Percentiles rank a stretch among this genome's conserved stretches.
Evolutionary conservation across 2,329 filamentous ascomycete genomes (phyloP).

Genomic region (Ceratocystis albifundus): DNA sequence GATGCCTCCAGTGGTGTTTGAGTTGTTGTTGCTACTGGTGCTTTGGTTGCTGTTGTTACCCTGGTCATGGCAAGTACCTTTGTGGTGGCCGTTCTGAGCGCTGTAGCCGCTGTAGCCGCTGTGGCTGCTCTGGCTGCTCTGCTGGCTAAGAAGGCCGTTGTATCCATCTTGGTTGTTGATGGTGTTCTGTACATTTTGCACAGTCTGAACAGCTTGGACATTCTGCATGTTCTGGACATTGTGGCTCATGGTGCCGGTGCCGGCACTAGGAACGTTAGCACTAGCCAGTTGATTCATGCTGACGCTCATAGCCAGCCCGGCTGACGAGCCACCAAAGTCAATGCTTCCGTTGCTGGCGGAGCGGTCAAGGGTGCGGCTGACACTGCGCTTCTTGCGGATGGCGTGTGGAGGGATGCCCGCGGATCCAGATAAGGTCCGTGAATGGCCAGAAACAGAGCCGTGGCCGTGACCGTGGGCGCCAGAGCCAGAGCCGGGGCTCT

Average conservation of each 20-base stretch:
- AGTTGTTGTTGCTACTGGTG: slow-evolving; percentile 26
- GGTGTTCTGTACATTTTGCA: too few relatives aligned
- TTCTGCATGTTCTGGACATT: too few relatives aligned
- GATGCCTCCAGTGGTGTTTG: slow-evolving; percentile 26
- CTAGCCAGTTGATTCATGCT: background rate
- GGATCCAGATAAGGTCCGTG: slow-evolving; percentile 4
- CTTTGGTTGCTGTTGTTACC: background rate
- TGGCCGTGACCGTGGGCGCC: background rate
- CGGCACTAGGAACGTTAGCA: background rate
- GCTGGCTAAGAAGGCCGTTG: too few relatives aligned
- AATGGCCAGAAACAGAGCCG: background rate
- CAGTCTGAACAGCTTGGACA: too few relatives aligned
- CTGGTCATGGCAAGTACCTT: too few relatives aligned
- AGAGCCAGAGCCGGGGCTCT: background rate
- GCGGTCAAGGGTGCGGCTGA: background rate
- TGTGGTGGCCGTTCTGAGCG: too few relatives aligned
- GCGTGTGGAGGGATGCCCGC: background rate
- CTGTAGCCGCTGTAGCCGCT: too few relatives aligned
- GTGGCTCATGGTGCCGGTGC: background rate
- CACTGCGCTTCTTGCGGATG: slow-evolving; percentile 1
- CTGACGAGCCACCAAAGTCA: background rate
- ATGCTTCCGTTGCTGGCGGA: background rate
- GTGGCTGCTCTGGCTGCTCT: too few relatives aligned
- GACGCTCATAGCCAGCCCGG: background rate
- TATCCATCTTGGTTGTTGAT: background rate